Percentiles rank a stretch among this genome's conserved stretches.
Evolutionary conservation across 768 basidiomycete species (phyloP).

Genomic region (Paxillus rubicundulus): DNA sequence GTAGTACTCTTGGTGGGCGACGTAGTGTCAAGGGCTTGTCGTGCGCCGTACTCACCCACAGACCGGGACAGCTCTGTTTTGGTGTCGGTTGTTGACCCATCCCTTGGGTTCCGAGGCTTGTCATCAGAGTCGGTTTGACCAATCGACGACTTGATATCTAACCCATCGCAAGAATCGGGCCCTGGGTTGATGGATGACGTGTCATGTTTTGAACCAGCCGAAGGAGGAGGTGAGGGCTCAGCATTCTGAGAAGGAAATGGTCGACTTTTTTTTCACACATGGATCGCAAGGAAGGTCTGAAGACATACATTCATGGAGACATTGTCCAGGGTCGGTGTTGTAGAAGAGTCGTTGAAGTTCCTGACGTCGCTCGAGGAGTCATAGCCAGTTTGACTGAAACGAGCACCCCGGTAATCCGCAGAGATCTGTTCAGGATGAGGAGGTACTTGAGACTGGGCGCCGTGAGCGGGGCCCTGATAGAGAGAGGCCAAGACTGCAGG

Average conservation of each 20-base stretch:
- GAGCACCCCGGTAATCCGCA: slow-evolving; percentile 14
- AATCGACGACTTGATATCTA: slow-evolving; percentile 11
- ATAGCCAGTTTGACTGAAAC: slow-evolving; percentile 7
- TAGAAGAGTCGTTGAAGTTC: slow-evolving; percentile 4
- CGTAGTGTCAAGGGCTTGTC: slow-evolving; percentile 20
- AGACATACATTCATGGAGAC: slow-evolving; percentile 31
- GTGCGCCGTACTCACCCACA: slow-evolving; percentile 30
- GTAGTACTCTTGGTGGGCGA: slow-evolving; percentile 22
- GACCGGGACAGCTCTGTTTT: slow-evolving; percentile 10
- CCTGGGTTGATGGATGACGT: slow-evolving; percentile 20
- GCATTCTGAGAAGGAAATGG: slow-evolving; percentile 19
- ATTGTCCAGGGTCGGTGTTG: slow-evolving; percentile 8
- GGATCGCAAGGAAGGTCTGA: slow-evolving; percentile 8
- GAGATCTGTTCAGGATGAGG: slow-evolving; percentile 38
- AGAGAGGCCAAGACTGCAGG: slow-evolving; percentile 62
- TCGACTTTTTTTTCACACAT: slow-evolving; percentile 5
- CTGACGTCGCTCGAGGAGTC: slow-evolving; percentile 13
- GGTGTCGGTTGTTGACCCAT: slow-evolving; percentile 5
- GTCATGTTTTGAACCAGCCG: slow-evolving; percentile 27
- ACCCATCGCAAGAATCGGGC: slow-evolving; percentile 14
- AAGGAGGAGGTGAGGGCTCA: slow-evolving; percentile 25
- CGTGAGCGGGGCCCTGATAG: slow-evolving; percentile 53
- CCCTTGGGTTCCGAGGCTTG: slow-evolving; percentile 1
- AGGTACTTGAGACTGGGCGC: slow-evolving; percentile 27
- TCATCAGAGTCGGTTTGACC: slow-evolving; percentile 14